Percentiles rank a stretch among this genome's conserved stretches.
Evolutionary conservation across 139 green algal species (phyloP).

Genomic region (Volvox africanus): DNA sequence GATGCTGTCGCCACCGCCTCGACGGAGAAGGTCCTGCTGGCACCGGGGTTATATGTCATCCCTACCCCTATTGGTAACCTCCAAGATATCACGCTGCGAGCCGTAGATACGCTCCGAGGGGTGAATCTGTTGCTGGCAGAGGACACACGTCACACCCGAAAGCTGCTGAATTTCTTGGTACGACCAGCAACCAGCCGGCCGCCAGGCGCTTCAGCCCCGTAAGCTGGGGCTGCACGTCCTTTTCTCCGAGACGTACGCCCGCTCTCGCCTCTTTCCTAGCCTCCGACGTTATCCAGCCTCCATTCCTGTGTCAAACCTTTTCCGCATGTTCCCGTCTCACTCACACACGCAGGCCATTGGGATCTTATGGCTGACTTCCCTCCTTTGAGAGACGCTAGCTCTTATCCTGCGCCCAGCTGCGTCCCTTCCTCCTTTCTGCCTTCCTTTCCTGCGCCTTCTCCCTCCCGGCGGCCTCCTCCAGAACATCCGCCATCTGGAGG

Average conservation of each 20-base stretch:
- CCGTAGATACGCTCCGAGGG: conserved; percentile 74
- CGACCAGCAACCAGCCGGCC: no score
- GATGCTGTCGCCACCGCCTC: conserved; percentile 12
- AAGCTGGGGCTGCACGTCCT: no score
- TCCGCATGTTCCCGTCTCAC: no score
- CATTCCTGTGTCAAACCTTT: no score
- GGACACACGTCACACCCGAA: conserved; percentile 87
- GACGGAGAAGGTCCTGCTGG: background rate
- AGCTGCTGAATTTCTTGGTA: conserved; percentile 75
- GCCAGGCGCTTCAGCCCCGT: no score
- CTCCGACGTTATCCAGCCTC: no score
- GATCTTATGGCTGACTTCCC: no score
- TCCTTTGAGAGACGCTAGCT: no score
- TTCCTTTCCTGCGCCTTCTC: no score
- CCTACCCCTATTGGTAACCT: conserved; percentile 50
- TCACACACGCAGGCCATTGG: no score
- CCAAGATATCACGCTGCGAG: conserved; percentile 89
- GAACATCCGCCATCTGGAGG: conserved; percentile 37
- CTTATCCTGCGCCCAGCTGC: no score
- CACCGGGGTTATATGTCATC: conserved; percentile 62
- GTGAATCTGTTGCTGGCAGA: conserved; percentile 84
- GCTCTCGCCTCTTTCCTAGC: background rate
- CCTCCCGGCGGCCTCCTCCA: background rate
- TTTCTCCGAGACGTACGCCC: background rate
- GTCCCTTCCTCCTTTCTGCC: no score